Base-by-base conservation (phyloP, 495 filamentous ascomycete genomes). In the Penicillium diatomitis region DNA sequence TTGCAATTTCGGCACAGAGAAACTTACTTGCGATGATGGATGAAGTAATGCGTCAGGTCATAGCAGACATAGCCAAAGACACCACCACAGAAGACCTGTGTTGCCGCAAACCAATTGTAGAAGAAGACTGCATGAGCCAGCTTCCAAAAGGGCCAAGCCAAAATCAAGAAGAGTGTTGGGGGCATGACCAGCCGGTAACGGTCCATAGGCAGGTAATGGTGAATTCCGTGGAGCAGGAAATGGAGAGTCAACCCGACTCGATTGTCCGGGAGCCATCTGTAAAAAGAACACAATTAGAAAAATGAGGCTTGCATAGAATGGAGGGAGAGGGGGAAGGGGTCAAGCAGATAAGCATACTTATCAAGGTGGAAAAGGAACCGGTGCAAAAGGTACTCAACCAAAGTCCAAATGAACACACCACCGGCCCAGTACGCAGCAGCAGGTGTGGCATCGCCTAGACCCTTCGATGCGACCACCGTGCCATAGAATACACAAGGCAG, bases 131-230 rank as follows among this genome's bases (percentile, higher is more conserved):
- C 57, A 47, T 96, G 90, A 1, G 91, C 90, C 32, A 99, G 71
- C 67, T 91, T 89, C 85, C 87, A 97, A 74, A 96, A 97, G 0
- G 92, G 92, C 0, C 75, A 71, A 6, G 94, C 92, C 37, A 98
- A 83, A 8, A 80, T 77, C 28, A 92, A 12, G 60, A 98, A 97
- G 10, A 99, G 72, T 1, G 88, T 78, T 0, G 94, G 94, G 0
- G 94, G 94, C 94, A 99, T 97, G 51, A 99, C 94, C 12, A 99
- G 83, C 37, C 94, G 82, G 50, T 94, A 86, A 50, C 84, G 89
- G 74, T 99, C 94, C 94, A 99, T 97, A 7, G 94, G 94, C 38
- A 99, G 77, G 60, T 96, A 99, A 68, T 99, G 94, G 60, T 99
- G 94, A 55, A 99, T 86, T 38, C 94, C 94, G 58, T 99, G 94